Conservation (phyloP, 2,329 filamentous ascomycete species). For the Thelonectria discophora region DNA sequence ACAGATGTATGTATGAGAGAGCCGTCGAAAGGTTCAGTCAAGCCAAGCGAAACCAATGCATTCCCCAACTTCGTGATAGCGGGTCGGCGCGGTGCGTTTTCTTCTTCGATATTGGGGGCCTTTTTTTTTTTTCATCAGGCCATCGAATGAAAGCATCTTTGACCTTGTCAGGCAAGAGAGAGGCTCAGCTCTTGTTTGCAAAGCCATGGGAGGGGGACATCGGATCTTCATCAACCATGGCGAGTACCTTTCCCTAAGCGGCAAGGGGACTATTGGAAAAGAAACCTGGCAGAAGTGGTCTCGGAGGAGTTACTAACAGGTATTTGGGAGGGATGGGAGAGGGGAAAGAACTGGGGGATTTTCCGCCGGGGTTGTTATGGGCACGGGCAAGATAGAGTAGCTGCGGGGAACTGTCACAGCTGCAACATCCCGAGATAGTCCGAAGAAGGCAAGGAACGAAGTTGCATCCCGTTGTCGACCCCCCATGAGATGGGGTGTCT, state of each 20-base stretch:
- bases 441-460: conserved; percentile 8
- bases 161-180: background rate
- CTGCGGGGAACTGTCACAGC: conserved; percentile 19
- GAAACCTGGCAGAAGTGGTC: conserved; percentile 4
- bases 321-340: conserved; percentile 6
- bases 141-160: background rate
- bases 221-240: conserved; percentile 1
- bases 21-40: background rate
- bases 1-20: background rate
- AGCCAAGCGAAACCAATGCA: no score
- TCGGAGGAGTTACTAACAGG: conserved; percentile 8
- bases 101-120: no score
- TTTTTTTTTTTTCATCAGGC: conserved; percentile 8
- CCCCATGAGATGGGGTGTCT: no score
- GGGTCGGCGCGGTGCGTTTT: background rate
- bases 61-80: conserved; percentile 3
- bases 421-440: conserved; percentile 17
- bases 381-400: conserved; percentile 16
- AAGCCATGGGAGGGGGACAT: conserved; percentile 3
- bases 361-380: conserved; percentile 5
- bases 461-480: conserved; percentile 12
- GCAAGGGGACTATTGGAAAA: conserved; percentile 16
- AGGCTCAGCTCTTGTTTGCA: no score
- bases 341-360: conserved; percentile 11
- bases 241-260: conserved; percentile 11